A percentile compares a stretch with the other conserved stretches of the same genome.
phyloP scores from a whole-genome alignment of 306 rosid genomes.

The Quillaja saponaria region DNA sequence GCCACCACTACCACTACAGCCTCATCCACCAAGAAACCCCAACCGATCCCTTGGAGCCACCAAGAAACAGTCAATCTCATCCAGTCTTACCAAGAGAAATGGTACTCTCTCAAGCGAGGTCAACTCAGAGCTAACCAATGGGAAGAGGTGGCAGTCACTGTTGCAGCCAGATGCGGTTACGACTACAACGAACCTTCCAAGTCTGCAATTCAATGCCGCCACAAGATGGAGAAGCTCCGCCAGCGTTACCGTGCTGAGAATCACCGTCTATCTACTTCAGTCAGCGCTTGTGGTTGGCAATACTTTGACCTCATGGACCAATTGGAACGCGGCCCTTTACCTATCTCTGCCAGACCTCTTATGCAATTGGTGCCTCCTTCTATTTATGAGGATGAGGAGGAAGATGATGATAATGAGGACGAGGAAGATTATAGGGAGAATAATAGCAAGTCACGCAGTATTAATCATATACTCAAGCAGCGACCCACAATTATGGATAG shows the following conservation, averaged over 20 bases:
- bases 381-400: background rate
- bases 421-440: conserved; percentile 22
- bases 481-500: conserved; percentile 30
- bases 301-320: conserved; percentile 70
- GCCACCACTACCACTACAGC: background rate
- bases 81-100: conserved; percentile 81
- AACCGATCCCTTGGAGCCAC: conserved; percentile 82
- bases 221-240: conserved; percentile 94
- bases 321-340: conserved; percentile 77
- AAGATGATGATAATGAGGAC: conserved; percentile 7
- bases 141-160: conserved; percentile 87
- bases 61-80: conserved; percentile 79
- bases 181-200: conserved; percentile 57
- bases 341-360: conserved; percentile 63
- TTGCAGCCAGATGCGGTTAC: conserved; percentile 84
- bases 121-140: conserved; percentile 77
- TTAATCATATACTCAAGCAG: conserved; percentile 43
- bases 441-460: conserved; percentile 43
- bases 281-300: conserved; percentile 49
- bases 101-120: conserved; percentile 79
- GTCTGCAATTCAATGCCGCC: conserved; percentile 78
- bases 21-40: conserved; percentile 43
- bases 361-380: conserved; percentile 10
- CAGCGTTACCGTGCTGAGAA: conserved; percentile 73
- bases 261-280: conserved; percentile 27